Evolutionary conservation across 2,329 filamentous ascomycete species (phyloP), one percentile per base, ranked within the genome.

Genomic region (Fusarium sp.): DNA sequence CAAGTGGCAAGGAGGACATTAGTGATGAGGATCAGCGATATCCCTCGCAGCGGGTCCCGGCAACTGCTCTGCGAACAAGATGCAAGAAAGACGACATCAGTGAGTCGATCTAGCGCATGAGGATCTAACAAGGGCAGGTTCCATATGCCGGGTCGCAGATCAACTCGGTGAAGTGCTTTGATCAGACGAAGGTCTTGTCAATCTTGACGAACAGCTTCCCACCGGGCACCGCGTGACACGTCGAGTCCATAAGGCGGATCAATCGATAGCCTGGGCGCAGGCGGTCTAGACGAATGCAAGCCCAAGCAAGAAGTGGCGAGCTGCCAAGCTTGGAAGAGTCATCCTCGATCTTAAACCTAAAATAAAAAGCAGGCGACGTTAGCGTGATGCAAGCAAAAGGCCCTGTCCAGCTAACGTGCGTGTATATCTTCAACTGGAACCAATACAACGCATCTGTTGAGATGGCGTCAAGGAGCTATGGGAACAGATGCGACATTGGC

Each of bases 251-350:
- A 52, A 91, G 84, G 43, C 83, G 81, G 61, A 91, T 81, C 71
- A 90, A 88, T 52, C 89, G 87, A 80, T 89, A 90, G 20, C 89
- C 89, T 56, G 81, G 81, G 56, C 84, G 86, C 3, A 91, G 84
- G 43, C 89, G 87, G 80, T 91, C 89, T 14, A 91, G 86, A 5
- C 89, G 88, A 77, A 91, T 87, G 77, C 89, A 91, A 30, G 89
- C 87, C 89, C 89, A 91, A 11, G 86, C 87, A 30, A 88, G 83
- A 39, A 86, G 80, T 14, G 82, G 78, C 41, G 80, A 81, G 72
- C 80, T 79, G 58, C 84, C 82, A 54, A 84, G 64, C 52, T 71
- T 81, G 25, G 83, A 80, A 61, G 83, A 82, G 54, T 86, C 85
- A 75, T 90, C 87, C 71, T 89, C 87, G 64, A 91, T 82, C 68